A percentile compares a stretch with the other conserved stretches of the same genome.
These are phyloP conservation scores for Akanthomyces dipterigenus DNA, from an alignment of 2,329 filamentous ascomycete genomes.

Conservation along the genomic window DNA sequence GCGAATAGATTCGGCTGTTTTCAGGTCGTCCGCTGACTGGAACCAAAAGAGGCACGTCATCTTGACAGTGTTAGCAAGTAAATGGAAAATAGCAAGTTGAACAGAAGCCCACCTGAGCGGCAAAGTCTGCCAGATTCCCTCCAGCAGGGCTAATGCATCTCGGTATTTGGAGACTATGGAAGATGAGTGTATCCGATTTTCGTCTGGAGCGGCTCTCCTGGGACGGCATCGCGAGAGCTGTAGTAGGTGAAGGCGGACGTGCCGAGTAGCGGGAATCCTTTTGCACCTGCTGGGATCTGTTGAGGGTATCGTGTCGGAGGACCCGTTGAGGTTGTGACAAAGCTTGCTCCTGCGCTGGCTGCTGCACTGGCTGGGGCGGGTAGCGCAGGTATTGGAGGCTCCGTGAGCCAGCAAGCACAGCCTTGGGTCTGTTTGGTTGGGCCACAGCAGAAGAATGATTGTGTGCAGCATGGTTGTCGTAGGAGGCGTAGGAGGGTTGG, in stretches of 20 bases:
- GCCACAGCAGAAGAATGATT: constrained; percentile 30
- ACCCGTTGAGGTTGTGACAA: constrained; percentile 15
- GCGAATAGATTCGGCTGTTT: constrained; percentile 60
- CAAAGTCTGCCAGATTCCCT: constrained; percentile 74
- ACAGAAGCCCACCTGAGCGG: constrained; percentile 58
- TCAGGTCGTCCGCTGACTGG: constrained; percentile 74
- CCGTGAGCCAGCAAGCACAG: constrained; percentile 27
- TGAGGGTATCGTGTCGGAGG: constrained; percentile 9
- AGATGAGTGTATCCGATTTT: constrained; percentile 41
- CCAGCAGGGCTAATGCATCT: constrained; percentile 67
- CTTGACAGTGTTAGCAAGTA: constrained; percentile 35
- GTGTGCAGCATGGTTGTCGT: constrained; percentile 38
- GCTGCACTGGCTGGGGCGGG: constrained; percentile 19
- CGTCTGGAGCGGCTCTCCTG: constrained; percentile 22
- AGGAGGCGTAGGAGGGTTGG: constrained; percentile 40
- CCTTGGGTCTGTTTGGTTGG: constrained; percentile 27
- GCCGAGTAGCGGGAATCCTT: constrained; percentile 24
- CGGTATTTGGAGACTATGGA: constrained; percentile 64
- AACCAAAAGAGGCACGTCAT: constrained; percentile 98
- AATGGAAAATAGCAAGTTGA: neutral
- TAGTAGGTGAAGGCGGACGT: constrained; percentile 32
- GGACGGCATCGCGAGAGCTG: constrained; percentile 20
- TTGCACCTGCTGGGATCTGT: constrained; percentile 4
- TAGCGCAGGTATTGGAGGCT: constrained; percentile 27
- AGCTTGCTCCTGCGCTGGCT: constrained; percentile 11